Conservation (phyloP, 305 asterid genomes). For the Fraxinus albicans region DNA sequence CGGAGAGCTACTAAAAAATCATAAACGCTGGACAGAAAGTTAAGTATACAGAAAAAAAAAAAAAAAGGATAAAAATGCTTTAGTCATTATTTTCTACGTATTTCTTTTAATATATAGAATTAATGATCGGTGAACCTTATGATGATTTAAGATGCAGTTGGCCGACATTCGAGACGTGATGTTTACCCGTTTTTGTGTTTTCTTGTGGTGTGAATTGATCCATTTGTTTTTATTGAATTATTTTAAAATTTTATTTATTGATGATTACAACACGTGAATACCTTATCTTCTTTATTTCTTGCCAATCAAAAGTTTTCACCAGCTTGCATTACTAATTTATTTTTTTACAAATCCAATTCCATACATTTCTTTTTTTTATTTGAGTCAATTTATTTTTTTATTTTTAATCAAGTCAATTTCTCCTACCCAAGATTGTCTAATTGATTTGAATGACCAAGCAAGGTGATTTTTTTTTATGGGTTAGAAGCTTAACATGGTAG, state of each 20-base stretch:
- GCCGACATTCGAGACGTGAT: background rate
- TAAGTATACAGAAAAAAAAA: too few species aligned
- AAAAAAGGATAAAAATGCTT: too few species aligned
- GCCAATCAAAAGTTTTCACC: background rate
- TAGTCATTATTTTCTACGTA: too few species aligned
- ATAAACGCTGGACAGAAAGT: background rate
- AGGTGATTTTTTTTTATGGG: background rate
- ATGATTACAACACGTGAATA: background rate
- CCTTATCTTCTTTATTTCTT: background rate
- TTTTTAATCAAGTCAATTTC: background rate
- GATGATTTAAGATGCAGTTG: background rate
- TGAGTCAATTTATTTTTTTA: background rate
- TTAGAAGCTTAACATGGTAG: background rate
- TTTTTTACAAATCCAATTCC: background rate
- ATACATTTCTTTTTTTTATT: background rate
- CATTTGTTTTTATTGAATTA: background rate
- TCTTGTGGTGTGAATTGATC: background rate
- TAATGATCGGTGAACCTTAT: background rate
- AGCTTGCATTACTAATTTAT: background rate
- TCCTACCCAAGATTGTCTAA: background rate
- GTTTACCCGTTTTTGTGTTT: background rate
- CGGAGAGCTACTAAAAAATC: too few species aligned
- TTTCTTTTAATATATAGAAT: too few species aligned
- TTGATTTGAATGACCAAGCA: background rate
- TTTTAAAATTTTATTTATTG: too few species aligned